Base-by-base conservation (phyloP, 805 yeast genomes). In the Candida sakaeoensis region DNA sequence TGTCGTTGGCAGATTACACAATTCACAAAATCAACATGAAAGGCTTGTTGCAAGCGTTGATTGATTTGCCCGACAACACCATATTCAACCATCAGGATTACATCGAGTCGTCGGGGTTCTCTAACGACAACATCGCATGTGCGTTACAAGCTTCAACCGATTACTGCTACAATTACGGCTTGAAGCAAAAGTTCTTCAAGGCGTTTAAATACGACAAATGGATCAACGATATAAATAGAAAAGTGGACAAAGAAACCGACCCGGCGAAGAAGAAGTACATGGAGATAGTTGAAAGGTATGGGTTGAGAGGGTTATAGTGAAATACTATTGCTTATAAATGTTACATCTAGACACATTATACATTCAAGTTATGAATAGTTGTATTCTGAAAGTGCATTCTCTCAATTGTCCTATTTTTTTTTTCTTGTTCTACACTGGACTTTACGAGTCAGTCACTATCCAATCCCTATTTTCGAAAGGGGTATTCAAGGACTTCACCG, bases 1-100 rank as follows among this genome's bases (percentile, higher is more conserved):
- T 63, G 5, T 65, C 72, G 1, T 58, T 61, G 19, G 58, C 63
- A n/a, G 74, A 68, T 47, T 49, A 50, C 19, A 64, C 68, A 5
- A 63, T 64, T 15, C 60, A 60, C 31, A 49, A 54, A 10, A 42
- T 68, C 9, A 62, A 65, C 43, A 52, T 68, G 10, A 55, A 50
- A 35, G 67, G 68, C 2, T 39, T 66, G 5, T 47, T 68, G 33
- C 47, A 46, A 12, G 39, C 37, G 12, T 12, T 45, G 8, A 13
- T 45, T 10, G 33, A 42, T 25, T 30, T 42, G 23, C 39, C 42
- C 5, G 42, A 38, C 29, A 32, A 42, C 16, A 24, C 50, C 18
- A 40, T 45, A 25, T 39, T 41, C 22, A 15, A 16, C n/a, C 32
- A 13, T n/a, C 8, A n/a, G 22, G 32, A 25, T 7, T 17, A 17